A percentile compares a stretch with the other conserved stretches of the same genome.
Evolutionary conservation across 2,329 filamentous ascomycete genomes (phyloP).

Genomic region (Epicoccum nigrum): DNA sequence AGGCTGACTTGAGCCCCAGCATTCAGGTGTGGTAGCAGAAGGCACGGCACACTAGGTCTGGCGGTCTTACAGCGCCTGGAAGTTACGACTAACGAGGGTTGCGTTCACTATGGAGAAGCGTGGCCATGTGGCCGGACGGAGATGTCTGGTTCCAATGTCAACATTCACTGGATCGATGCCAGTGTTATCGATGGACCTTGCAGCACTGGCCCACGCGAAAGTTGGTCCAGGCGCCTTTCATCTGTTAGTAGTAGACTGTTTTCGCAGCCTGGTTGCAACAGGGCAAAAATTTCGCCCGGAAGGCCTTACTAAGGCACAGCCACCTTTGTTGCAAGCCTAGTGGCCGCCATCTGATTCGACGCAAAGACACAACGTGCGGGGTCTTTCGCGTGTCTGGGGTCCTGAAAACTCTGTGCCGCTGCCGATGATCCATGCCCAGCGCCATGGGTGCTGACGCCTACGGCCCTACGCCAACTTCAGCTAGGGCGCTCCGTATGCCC

Average conservation of each 20-base stretch:
- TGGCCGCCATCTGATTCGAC: slow-evolving; percentile 21
- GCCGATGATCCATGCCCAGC: slow-evolving; percentile 35
- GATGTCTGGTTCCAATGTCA: neutral
- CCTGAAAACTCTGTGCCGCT: slow-evolving; percentile 40
- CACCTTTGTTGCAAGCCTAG: neutral
- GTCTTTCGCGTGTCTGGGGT: slow-evolving; percentile 23
- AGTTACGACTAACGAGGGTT: neutral
- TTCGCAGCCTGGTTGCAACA: slow-evolving; percentile 9
- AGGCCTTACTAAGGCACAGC: slow-evolving; percentile 17
- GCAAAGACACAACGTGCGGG: slow-evolving; percentile 30
- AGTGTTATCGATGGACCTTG: slow-evolving; percentile 14
- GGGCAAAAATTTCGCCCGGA: slow-evolving; percentile 22
- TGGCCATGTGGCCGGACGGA: slow-evolving; percentile 16
- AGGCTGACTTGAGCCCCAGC: slow-evolving; percentile 1
- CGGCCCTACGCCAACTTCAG: slow-evolving; percentile 3
- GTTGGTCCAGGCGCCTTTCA: slow-evolving; percentile 18
- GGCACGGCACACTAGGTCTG: slow-evolving; percentile 10
- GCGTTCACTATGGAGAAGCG: neutral
- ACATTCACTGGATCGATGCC: slow-evolving; percentile 24
- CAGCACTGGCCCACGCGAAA: slow-evolving; percentile 19
- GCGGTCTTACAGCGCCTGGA: neutral
- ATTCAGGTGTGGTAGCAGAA: slow-evolving; percentile 6
- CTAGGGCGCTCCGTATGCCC: slow-evolving; percentile 27
- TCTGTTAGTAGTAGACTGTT: slow-evolving; percentile 13
- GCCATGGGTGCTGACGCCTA: slow-evolving; percentile 18